These are phyloP conservation scores for Mrakia gelida DNA, from an alignment of 768 basidiomycete species.

Conservation along the genomic window DNA sequence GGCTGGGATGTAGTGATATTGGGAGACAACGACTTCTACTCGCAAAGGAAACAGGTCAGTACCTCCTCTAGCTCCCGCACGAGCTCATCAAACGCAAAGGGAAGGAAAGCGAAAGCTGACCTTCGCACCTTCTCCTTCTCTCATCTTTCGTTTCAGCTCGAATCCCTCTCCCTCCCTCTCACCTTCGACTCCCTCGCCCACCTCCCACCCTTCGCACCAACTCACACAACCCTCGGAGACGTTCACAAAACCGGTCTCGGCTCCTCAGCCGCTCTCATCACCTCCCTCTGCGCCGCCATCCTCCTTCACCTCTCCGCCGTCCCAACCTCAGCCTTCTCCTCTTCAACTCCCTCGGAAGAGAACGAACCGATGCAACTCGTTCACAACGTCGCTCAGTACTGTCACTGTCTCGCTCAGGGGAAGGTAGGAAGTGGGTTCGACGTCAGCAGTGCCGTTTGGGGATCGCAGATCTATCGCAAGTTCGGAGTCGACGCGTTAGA, in stretches of 20 bases:
- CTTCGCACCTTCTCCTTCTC: not conserved
- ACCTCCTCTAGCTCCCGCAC: not conserved
- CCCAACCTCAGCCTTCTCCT: conserved; percentile 39
- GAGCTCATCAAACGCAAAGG: not conserved
- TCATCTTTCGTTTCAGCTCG: conserved; percentile 54
- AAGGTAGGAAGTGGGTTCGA: conserved; percentile 99
- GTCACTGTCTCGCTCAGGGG: conserved; percentile 94
- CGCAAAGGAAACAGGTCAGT: conserved; percentile 76
- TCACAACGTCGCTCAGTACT: conserved; percentile 89
- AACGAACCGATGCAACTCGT: conserved; percentile 50
- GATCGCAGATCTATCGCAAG: conserved; percentile 86
- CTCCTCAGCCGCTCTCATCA: conserved; percentile 93
- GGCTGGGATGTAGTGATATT: conserved; percentile 70
- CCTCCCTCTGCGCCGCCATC: conserved; percentile 82
- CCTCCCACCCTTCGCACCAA: conserved; percentile 71
- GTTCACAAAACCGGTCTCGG: conserved; percentile 99
- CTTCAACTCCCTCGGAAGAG: not conserved
- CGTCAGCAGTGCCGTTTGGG: conserved; percentile 86
- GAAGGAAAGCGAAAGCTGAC: not conserved
- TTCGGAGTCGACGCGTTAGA: conserved; percentile 68
- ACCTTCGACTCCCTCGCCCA: conserved; percentile 60
- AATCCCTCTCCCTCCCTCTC: conserved; percentile 57
- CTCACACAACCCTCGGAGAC: conserved; percentile 62
- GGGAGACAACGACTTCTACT: conserved; percentile 98
- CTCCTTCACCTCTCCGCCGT: conserved; percentile 70